A percentile compares a stretch with the other conserved stretches of the same genome.
Evolutionary conservation across 2,329 filamentous ascomycete genomes (phyloP).

Genomic region (Aspergillus jensenii): DNA sequence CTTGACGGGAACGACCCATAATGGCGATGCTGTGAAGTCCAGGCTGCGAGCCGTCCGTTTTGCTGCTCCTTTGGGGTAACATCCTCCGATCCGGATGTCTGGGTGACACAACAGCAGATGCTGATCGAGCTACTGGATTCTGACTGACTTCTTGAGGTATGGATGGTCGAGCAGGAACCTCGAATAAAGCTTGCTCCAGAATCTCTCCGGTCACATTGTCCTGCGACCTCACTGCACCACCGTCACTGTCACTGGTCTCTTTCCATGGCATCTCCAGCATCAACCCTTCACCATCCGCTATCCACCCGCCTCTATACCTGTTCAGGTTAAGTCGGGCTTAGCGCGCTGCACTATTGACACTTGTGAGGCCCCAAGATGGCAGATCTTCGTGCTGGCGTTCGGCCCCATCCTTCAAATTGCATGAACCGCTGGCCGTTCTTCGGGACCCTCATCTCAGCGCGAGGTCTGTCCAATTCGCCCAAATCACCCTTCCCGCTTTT

Average conservation of each 20-base stretch:
- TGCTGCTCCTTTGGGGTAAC: neutral
- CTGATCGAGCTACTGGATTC: slow-evolving; percentile 4
- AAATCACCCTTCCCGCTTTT: neutral
- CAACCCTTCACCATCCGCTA: slow-evolving; percentile 8
- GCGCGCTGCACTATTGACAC: slow-evolving; percentile 25
- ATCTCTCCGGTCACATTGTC: slow-evolving; percentile 4
- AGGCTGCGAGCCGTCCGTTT: neutral
- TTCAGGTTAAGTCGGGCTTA: slow-evolving; percentile 13
- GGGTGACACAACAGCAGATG: slow-evolving; percentile 16
- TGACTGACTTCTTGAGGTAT: slow-evolving; percentile 3
- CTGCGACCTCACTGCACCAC: slow-evolving; percentile 8
- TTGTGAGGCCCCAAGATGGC: slow-evolving; percentile 17
- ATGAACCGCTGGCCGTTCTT: slow-evolving; percentile 19
- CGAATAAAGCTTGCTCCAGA: slow-evolving; percentile 1
- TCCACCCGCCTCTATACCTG: slow-evolving; percentile 10
- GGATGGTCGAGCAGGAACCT: slow-evolving; percentile 10
- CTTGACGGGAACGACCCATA: neutral
- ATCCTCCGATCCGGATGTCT: slow-evolving; percentile 5
- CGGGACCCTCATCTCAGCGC: neutral
- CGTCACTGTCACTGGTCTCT: slow-evolving; percentile 1
- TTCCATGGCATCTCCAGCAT: slow-evolving; percentile 1
- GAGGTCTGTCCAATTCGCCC: neutral
- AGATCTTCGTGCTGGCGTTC: slow-evolving; percentile 29
- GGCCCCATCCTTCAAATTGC: slow-evolving; percentile 17
- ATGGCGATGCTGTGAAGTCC: neutral